Evolutionary conservation across 1,139 yeast species (phyloP), one percentile per base, ranked within the genome.

Genomic region (Hyphopichia khmerensis): DNA sequence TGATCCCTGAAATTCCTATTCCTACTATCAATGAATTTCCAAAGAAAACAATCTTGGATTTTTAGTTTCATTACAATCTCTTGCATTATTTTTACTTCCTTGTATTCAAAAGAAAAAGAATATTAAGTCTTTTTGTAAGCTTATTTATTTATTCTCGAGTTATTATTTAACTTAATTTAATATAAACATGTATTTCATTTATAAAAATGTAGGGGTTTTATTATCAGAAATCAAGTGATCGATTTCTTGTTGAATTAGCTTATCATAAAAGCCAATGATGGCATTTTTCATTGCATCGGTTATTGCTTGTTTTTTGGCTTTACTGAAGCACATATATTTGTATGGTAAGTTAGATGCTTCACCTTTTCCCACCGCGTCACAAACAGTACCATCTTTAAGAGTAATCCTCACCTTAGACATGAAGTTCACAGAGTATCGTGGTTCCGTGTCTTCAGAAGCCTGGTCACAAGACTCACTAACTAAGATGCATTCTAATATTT

Each of bases 1-100:
- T 81, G 49, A 74, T 86, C 38, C 87, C 87, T 7, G 90, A 82
- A 59, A 84, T 85, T 34, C 88, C 89, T 3, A 69, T 73, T 26
- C 95, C 95, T 1, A 61, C 52, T 16, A 75, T 87, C 43, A 68
- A 67, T 33, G 84, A 76, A 4, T 85, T 85, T 62, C 83, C 88
- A 7, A 69, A 60, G 53, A 72, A 72, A 55, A 69, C 69, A 23
- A 70, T 80, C 1, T 67, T 85, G 48, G 89, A 84, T 51, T 85
- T 68, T 53, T 80, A 59, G n/a, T 14, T 14, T 13, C 29, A 4
- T 21, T 21, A 21, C 29, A 7, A 26, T 11, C n/a, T 11, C 29
- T 26, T 26, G 29, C 29, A 26, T 26, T 7, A 7, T 7, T 8
- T 21, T 21, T 15, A 29, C 16, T 21, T 21, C 24, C 24, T 21